phyloP scores from a whole-genome alignment of 768 basidiomycete species.

The Rhodotorula toruloides region DNA sequence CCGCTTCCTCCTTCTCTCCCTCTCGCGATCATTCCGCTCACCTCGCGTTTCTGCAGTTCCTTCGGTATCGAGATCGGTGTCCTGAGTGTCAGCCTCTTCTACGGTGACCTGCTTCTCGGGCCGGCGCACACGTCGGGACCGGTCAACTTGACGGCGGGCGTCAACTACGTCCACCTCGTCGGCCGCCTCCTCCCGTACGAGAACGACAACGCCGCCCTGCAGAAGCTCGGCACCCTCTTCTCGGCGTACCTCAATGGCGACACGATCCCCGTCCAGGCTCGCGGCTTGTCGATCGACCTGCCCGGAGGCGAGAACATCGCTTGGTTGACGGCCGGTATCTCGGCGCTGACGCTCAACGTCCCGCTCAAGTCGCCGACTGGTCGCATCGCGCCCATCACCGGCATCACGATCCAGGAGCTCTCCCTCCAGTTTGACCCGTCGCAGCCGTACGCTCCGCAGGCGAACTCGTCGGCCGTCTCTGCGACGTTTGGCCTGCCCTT shows the following conservation, averaged over 20 bases:
- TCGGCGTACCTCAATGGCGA: slow-evolving; percentile 67
- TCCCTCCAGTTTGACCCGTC: slow-evolving; percentile 56
- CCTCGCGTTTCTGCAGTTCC: slow-evolving; percentile 44
- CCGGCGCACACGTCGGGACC: slow-evolving; percentile 8
- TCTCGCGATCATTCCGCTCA: neutral
- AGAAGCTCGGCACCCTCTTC: slow-evolving; percentile 59
- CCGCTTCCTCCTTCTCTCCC: neutral
- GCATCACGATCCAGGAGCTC: slow-evolving; percentile 61
- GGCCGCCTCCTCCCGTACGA: slow-evolving; percentile 59
- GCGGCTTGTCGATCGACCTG: slow-evolving; percentile 59
- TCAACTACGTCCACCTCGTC: slow-evolving; percentile 58
- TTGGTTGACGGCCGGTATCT: slow-evolving; percentile 63
- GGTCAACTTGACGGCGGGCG: slow-evolving; percentile 44
- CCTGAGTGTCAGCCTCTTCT: slow-evolving; percentile 59
- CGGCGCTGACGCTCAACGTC: slow-evolving; percentile 58
- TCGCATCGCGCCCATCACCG: slow-evolving; percentile 60
- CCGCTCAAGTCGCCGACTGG: slow-evolving; percentile 53
- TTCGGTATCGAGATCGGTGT: slow-evolving; percentile 67
- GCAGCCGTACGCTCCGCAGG: slow-evolving; percentile 58
- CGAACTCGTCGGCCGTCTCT: slow-evolving; percentile 58
- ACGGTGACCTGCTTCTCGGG: slow-evolving; percentile 48
- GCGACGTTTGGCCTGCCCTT: slow-evolving; percentile 65
- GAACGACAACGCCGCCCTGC: slow-evolving; percentile 50
- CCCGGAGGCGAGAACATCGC: slow-evolving; percentile 57
- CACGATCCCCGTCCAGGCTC: slow-evolving; percentile 57